Evolutionary conservation across 1,139 yeast genomes (phyloP).

Genomic region (Yamadazyma spencermartinsiae): DNA sequence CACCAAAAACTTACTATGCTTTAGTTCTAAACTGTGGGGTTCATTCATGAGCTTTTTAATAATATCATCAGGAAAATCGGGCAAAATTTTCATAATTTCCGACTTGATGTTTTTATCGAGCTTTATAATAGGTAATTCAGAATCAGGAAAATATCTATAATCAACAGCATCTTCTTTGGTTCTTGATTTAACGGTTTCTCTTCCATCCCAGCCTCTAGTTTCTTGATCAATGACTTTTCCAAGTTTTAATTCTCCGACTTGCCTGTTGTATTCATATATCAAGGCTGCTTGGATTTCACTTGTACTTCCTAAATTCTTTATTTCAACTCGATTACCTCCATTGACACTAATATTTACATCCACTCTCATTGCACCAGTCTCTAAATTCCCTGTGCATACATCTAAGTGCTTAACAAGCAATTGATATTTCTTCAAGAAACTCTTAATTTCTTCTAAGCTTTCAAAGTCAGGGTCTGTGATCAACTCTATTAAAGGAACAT

Average conservation of each 20-base stretch:
- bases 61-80: conserved; percentile 64
- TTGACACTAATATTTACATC: conserved; percentile 88
- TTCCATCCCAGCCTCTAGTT: conserved; percentile 93
- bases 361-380: conserved; percentile 91
- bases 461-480: conserved; percentile 90
- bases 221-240: conserved; percentile 52
- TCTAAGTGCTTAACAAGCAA: conserved; percentile 64
- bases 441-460: conserved; percentile 64
- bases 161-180: conserved; percentile 81
- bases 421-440: conserved; percentile 82
- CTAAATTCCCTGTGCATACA: conserved; percentile 87
- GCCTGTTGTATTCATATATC: conserved; percentile 72
- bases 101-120: conserved; percentile 39
- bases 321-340: conserved; percentile 73
- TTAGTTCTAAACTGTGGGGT: conserved; percentile 62
- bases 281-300: conserved; percentile 80
- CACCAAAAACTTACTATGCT: conserved; percentile 69
- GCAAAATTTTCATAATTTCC: conserved; percentile 45
- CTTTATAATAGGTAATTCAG: conserved; percentile 69
- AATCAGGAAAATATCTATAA: conserved; percentile 92
- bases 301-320: conserved; percentile 85
- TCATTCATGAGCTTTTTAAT: conserved; percentile 45
- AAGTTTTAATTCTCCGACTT: conserved; percentile 40
- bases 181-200: conserved; percentile 61
- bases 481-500: conserved; percentile 84